phyloP scores from a whole-genome alignment of 2,329 filamentous ascomycete species.

The Aureobasidium sp. region DNA sequence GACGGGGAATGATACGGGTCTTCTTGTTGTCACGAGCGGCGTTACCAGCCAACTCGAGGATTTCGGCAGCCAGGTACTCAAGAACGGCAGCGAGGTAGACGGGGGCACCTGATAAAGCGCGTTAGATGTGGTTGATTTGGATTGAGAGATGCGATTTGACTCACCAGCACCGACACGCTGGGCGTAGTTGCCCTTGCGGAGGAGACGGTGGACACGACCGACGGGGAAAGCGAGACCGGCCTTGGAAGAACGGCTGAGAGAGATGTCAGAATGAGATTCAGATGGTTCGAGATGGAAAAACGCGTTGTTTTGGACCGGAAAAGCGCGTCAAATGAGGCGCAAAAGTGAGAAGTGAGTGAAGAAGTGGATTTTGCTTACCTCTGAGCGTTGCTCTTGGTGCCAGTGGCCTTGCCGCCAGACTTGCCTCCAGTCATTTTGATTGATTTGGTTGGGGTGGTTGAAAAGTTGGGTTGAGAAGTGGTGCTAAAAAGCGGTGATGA shows the following conservation, averaged over 20 bases:
- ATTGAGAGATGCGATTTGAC: slow-evolving; percentile 21
- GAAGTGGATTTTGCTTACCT: slow-evolving; percentile 60
- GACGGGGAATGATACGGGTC: slow-evolving; percentile 98
- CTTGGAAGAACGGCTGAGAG: slow-evolving; percentile 86
- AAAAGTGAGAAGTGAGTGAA: slow-evolving; percentile 14
- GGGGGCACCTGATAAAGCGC: slow-evolving; percentile 55
- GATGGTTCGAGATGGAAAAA: slow-evolving; percentile 16
- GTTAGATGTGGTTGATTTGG: slow-evolving; percentile 18
- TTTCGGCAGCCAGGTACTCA: slow-evolving; percentile 97
- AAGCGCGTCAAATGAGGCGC: slow-evolving; percentile 34
- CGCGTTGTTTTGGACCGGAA: slow-evolving; percentile 23
- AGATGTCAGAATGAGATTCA: slow-evolving; percentile 32
- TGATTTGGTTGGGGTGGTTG: slow-evolving; percentile 32
- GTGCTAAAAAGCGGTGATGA: slow-evolving; percentile 20
- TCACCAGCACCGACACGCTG: slow-evolving; percentile 95
- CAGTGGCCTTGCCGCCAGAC: slow-evolving; percentile 98
- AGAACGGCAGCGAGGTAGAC: slow-evolving; percentile 97
- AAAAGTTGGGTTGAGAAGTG: slow-evolving; percentile 16
- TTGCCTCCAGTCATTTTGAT: slow-evolving; percentile 99
- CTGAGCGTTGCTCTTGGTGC: slow-evolving; percentile 92
- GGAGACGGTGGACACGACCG: slow-evolving; percentile 97
- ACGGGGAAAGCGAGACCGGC: slow-evolving; percentile 98
- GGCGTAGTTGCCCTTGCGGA: slow-evolving; percentile 99
- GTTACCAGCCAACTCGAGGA: slow-evolving; percentile 97
- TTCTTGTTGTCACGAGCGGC: slow-evolving; percentile 99